These are phyloP conservation scores for Penicillium crustosum DNA, from an alignment of 2,329 filamentous ascomycete genomes.

Conservation along the genomic window DNA sequence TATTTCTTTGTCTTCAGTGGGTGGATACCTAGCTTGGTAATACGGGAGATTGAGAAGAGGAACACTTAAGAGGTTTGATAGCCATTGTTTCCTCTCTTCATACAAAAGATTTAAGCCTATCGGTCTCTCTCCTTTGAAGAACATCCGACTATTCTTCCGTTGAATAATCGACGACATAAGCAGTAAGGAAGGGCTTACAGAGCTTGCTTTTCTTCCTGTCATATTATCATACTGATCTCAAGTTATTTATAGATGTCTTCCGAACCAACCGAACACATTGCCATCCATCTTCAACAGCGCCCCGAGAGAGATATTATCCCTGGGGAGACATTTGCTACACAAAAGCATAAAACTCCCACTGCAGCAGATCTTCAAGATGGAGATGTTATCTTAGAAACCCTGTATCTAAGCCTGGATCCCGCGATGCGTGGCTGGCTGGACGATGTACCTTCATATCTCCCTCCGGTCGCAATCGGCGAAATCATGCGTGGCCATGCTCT, in stretches of 20 bases:
- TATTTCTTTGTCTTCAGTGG: neutral
- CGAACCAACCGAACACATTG: neutral
- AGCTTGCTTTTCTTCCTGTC: neutral
- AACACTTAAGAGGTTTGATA: too few species aligned
- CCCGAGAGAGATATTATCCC: neutral
- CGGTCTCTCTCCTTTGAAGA: too few species aligned
- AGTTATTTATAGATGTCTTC: neutral
- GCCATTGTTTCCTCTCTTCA: neutral
- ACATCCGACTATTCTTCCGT: conserved; percentile 29
- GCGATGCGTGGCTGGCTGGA: neutral
- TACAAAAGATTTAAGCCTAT: neutral
- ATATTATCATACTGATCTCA: neutral
- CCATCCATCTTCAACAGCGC: neutral
- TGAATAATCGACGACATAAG: conserved; percentile 21
- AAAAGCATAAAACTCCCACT: neutral
- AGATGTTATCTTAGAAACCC: neutral
- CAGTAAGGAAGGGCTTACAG: neutral
- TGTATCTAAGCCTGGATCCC: neutral
- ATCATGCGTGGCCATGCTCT: neutral
- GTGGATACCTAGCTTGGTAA: neutral
- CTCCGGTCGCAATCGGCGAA: neutral
- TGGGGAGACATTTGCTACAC: neutral
- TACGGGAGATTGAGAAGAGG: too few species aligned
- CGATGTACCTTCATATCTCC: neutral
- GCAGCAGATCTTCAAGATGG: neutral